These are phyloP conservation scores for Jacaranda copaia DNA, from an alignment of 257 asterid genomes.

Conservation along the genomic window DNA sequence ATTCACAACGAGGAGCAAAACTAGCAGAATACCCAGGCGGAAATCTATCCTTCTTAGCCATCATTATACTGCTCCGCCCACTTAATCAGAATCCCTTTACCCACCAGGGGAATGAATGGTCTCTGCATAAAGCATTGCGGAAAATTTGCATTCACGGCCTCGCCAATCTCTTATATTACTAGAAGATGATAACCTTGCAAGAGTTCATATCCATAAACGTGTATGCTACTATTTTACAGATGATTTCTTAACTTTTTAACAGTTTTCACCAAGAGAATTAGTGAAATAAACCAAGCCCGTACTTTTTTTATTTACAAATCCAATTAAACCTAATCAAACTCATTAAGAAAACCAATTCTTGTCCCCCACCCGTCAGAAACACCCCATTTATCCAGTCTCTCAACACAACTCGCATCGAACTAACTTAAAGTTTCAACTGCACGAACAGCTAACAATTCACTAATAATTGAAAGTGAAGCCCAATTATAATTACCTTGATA, in stretches of 20 bases:
- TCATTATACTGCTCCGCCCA: constrained; percentile 39
- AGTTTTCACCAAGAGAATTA: background rate
- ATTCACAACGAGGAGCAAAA: constrained; percentile 61
- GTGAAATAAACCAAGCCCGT: background rate
- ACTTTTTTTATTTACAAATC: background rate
- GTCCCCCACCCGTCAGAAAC: background rate
- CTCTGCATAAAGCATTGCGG: constrained; percentile 46
- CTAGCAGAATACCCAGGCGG: constrained; percentile 59
- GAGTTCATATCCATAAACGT: constrained; percentile 2
- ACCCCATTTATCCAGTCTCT: background rate
- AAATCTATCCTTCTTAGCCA: constrained; percentile 73
- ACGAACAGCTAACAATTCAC: constrained; percentile 3
- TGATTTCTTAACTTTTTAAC: background rate
- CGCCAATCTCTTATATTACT: constrained; percentile 29
- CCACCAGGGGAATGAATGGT: constrained; percentile 25
- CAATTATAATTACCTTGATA: constrained; percentile 47
- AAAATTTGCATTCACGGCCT: constrained; percentile 35
- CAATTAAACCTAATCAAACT: background rate
- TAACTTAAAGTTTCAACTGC: background rate
- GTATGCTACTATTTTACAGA: background rate
- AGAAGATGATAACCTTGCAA: constrained; percentile 21
- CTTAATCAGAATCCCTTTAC: constrained; percentile 25
- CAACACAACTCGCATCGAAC: background rate
- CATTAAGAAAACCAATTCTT: background rate
- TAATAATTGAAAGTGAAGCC: constrained; percentile 25